A percentile compares a stretch with the other conserved stretches of the same genome.
Evolutionary conservation across 805 yeast species (phyloP).

Genomic region (Naumovozyma baii): DNA sequence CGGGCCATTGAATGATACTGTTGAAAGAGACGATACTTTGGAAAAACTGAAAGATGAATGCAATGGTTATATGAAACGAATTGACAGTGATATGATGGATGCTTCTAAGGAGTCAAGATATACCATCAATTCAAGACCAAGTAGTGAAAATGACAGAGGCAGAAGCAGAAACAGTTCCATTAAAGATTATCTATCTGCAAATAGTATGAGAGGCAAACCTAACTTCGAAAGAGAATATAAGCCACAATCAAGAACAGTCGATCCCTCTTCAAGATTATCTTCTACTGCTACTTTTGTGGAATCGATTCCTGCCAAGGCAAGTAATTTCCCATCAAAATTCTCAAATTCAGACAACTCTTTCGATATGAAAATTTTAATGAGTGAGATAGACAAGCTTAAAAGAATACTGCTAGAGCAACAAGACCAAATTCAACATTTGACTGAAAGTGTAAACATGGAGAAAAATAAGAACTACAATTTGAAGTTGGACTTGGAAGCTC

Average conservation of each 20-base stretch:
- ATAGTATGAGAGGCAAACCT: background rate
- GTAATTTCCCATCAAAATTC: background rate
- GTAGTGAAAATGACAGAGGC: background rate
- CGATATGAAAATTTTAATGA: background rate
- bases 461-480: background rate
- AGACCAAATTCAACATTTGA: background rate
- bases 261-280: background rate
- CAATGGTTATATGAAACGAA: slow-evolving; percentile 20
- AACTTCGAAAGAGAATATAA: background rate
- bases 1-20: slow-evolving; percentile 3
- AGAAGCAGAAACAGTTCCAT: background rate
- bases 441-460: background rate
- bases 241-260: background rate
- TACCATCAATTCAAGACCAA: no score
- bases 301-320: background rate
- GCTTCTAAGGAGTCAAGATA: background rate
- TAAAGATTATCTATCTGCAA: background rate
- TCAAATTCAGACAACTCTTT: background rate
- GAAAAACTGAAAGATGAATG: slow-evolving; percentile 24
- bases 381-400: background rate
- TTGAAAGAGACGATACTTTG: slow-evolving; percentile 26
- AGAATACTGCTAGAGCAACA: background rate
- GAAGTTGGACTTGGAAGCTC: background rate
- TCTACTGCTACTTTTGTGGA: background rate
- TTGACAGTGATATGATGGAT: slow-evolving; percentile 1